Conservation (phyloP, 139 green algal genomes). For the Tetradesmus obliquus region DNA sequence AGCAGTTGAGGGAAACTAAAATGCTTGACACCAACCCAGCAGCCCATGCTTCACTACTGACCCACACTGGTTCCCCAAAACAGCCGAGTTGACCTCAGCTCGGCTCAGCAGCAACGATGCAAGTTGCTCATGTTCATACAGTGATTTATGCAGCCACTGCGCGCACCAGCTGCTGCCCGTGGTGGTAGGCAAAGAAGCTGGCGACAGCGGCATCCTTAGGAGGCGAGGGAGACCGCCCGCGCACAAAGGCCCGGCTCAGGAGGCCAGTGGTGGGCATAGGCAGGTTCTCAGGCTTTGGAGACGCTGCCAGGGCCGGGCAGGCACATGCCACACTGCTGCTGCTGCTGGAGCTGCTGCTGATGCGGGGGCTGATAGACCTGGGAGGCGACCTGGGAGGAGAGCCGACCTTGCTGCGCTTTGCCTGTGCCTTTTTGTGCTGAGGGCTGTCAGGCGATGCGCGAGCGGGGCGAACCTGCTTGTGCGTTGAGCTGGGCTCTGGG, state of each 20-base stretch:
- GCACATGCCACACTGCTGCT: constrained; percentile 1
- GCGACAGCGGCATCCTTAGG: constrained; percentile 33
- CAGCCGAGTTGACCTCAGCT: not conserved
- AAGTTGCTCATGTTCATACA: not conserved
- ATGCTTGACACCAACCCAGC: not conserved
- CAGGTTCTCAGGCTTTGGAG: constrained; percentile 35
- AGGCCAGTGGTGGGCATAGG: constrained; percentile 26
- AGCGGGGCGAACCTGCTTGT: not conserved
- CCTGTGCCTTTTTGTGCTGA: not conserved
- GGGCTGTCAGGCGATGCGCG: not conserved
- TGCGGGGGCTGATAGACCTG: not conserved
- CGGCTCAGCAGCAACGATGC: not conserved
- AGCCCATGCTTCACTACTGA: not conserved
- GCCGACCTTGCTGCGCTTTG: constrained; percentile 20
- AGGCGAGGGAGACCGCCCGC: constrained; percentile 18
- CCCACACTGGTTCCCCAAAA: not conserved
- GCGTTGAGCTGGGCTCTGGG: not conserved
- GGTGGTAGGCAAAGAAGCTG: not conserved
- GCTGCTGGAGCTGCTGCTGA: not conserved
- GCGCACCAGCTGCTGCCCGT: constrained; percentile 1
- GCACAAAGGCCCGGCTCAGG: not conserved
- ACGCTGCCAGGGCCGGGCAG: constrained; percentile 19
- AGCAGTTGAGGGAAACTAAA: not conserved
- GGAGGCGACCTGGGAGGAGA: not conserved
- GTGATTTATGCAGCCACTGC: constrained; percentile 15